Evolutionary conservation across 176 grass and related monocot species (phyloP).

Genomic region (Triticum turgidum): DNA sequence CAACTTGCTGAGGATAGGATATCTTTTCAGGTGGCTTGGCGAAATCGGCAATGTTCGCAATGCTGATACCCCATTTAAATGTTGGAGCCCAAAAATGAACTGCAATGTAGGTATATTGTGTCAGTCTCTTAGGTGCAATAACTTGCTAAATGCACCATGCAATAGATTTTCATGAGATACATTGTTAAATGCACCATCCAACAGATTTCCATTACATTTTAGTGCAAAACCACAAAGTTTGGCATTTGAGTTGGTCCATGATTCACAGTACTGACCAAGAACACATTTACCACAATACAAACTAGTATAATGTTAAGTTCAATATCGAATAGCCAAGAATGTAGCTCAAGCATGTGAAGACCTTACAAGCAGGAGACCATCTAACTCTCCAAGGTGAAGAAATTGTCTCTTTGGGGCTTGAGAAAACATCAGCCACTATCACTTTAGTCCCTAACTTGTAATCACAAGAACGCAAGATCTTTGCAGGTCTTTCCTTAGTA

Average conservation of each 20-base stretch:
- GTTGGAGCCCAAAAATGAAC: constrained; percentile 96
- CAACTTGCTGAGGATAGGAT: constrained; percentile 90
- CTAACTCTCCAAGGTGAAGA: not conserved
- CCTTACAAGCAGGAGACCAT: not conserved
- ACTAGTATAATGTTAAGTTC: not conserved
- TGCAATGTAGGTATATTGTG: constrained; percentile 22
- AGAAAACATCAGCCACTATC: not conserved
- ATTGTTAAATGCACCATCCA: not conserved
- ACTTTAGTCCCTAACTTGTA: not conserved
- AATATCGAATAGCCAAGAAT: not conserved
- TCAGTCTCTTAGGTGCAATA: not conserved
- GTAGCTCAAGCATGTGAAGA: not conserved
- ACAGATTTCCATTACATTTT: constrained; percentile 10
- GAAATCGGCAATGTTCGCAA: constrained; percentile 92
- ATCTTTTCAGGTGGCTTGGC: constrained; percentile 88
- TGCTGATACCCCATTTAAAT: constrained; percentile 97
- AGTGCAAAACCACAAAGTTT: not conserved
- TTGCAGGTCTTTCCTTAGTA: not conserved
- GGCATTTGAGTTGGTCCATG: not conserved
- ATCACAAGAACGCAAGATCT: not conserved
- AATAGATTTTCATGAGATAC: not conserved
- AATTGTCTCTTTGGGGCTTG: not conserved
- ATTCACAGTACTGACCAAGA: not conserved
- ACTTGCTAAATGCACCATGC: not conserved
- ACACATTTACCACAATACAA: not conserved